phyloP scores from a whole-genome alignment of 176 grass and related monocot genomes.

The Rhynchospora tenuis region DNA sequence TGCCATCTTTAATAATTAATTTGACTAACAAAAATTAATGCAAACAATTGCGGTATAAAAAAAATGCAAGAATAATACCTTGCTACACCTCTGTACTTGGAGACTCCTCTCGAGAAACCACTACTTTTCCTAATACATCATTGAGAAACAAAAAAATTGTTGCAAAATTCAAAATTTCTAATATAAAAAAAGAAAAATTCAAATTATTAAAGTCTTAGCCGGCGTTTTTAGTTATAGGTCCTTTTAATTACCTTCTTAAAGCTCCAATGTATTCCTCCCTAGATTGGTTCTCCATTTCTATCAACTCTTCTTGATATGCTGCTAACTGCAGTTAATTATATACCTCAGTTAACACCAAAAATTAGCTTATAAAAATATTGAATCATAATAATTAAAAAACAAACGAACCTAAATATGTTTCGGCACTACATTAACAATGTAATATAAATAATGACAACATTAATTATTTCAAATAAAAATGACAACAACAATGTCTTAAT shows the following conservation, averaged over 20 bases:
- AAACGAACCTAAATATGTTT: not conserved
- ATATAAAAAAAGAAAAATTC: not conserved
- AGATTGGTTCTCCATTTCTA: slow-evolving; percentile 56
- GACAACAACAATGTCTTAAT: not conserved
- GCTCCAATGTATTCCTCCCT: slow-evolving; percentile 49
- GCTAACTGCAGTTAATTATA: slow-evolving; percentile 33
- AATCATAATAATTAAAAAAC: not conserved
- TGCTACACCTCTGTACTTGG: slow-evolving; percentile 78
- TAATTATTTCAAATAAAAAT: not conserved
- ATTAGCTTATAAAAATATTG: not conserved
- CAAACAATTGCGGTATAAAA: no score
- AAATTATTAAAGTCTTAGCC: not conserved
- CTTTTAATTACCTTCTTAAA: slow-evolving; percentile 34
- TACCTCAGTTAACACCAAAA: not conserved
- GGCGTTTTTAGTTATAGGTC: not conserved
- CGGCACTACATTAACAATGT: not conserved
- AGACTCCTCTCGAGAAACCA: slow-evolving; percentile 73
- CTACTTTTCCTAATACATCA: slow-evolving; percentile 35
- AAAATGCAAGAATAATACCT: slow-evolving; percentile 20
- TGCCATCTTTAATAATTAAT: no score
- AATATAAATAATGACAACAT: not conserved
- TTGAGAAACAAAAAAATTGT: not conserved
- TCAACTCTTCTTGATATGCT: slow-evolving; percentile 46
- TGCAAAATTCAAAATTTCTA: not conserved
- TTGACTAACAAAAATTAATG: not conserved